Evolutionary conservation across 306 rosid species (phyloP), one percentile per base, ranked within the genome.

Genomic region (Fagus crenata): DNA sequence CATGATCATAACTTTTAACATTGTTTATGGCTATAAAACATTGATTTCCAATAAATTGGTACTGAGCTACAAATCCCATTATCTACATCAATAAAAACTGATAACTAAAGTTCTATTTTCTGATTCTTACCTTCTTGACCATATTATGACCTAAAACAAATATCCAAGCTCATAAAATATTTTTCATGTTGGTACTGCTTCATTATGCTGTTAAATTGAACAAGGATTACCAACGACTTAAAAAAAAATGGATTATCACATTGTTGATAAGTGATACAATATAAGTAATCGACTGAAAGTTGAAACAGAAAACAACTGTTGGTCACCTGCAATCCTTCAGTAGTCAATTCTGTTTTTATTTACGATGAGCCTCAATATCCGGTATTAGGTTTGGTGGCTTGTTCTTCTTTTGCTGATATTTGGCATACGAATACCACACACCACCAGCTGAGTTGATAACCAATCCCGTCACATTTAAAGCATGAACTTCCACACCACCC

Each of bases 371-470:
- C 82, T 87, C 97, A 54, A 81, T 72, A 33, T 89, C 96, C 51
- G 89, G 32, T 15, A 78, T 79, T 74, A 53, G 69, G 81, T 83
- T 92, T 5, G 84, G 75, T 37, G 89, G 59, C 85, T 87, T 89
- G 84, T 81, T 87, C 85, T 18, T 91, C 84, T 78, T 92, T 83
- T 92, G 91, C 75, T 81, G 90, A 87, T 88, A 95, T 74, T 95
- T 95, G 77, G 99, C 98, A 72, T 73, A 88, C 28, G 98, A 91
- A 82, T 92, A 95, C 98, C 99, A 91, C 70, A 92, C 86, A 37
- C 99, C 99, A 42, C 99, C 99, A 22, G 93, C 90, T 43, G 96
- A 88, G 86, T 95, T 95, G 91, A 95, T 91, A 64, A 86, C 89
- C 87, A 95, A 85, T 61, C 99, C 99, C 37, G 81, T 77, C 84